Base-by-base conservation (phyloP, 2,329 filamentous ascomycete genomes). In the Sporothrix phasma region DNA sequence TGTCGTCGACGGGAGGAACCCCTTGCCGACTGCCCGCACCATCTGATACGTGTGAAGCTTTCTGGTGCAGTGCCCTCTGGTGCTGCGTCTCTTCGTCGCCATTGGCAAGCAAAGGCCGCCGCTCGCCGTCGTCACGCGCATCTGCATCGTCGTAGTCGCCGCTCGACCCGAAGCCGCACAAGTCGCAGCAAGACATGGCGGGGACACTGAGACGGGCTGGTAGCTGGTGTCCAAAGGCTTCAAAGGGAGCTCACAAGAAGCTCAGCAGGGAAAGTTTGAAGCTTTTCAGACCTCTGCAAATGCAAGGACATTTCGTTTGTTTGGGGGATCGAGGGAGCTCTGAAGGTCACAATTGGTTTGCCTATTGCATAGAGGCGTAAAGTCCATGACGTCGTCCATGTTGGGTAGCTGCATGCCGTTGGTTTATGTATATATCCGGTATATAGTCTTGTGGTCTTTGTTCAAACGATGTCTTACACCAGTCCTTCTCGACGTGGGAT, bases 31-130 rank as follows among this genome's bases (percentile, higher is more conserved):
- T 63, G 93, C 93, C 62, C 89, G 84, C 31, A 92, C 73, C 88
- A 96, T 96, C 79, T 96, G 91, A 73, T 96, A 97, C 29, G 88
- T 88, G 76, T 96, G 93, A 66, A 97, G 83, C 80, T 96, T n/a
- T 97, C 74, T 93, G 86, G 72, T 93, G 90, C 65, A 96, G 81
- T 70, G 86, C 81, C 56, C 86, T 81, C 80, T 96, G 90, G 62
- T 92, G 78, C 37, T 80, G 77, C 0, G 92, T 96, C 71, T 94
- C 90, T 74, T 95, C 88, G 70, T 64, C 62, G n/a, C 54, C 54
- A 19, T 61, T 61, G 45, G 54, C 62, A 5, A 64, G 54, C 45
- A 64, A 26, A 8, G 62, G 62, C 24, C 54, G 45, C 6, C 62
- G 62, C 54, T 60, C 62, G n/a, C 49, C 54, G 22, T 60, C 56